These are phyloP conservation scores for Adiantum capillusveneris DNA, from an alignment of 75 land plant genomes.

Conservation along the genomic window DNA sequence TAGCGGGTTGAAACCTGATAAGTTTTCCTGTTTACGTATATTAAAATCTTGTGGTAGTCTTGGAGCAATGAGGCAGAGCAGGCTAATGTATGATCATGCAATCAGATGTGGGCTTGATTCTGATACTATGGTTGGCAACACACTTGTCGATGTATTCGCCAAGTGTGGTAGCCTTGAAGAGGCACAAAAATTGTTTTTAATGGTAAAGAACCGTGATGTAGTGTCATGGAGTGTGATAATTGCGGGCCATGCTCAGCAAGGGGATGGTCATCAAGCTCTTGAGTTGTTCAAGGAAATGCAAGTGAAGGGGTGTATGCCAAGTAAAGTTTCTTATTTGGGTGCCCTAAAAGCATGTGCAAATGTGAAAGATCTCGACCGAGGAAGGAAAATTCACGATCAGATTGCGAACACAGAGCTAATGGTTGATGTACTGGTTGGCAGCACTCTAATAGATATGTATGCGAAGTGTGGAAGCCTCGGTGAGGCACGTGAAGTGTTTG, in stretches of 20 bases:
- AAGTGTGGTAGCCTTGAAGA: slow-evolving; percentile 9
- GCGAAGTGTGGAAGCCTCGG: slow-evolving; percentile 23
- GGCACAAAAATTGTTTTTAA: slow-evolving; percentile 19
- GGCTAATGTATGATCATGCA: slow-evolving; percentile 1
- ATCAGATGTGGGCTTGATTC: slow-evolving; percentile 11
- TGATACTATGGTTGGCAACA: slow-evolving; percentile 12
- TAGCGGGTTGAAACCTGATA: background rate
- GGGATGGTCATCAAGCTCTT: slow-evolving; percentile 11
- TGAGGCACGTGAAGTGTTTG: slow-evolving; percentile 15
- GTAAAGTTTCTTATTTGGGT: slow-evolving; percentile 16
- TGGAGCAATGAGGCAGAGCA: slow-evolving; percentile 3
- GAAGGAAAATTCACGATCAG: slow-evolving; percentile 22
- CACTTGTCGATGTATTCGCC: slow-evolving; percentile 16
- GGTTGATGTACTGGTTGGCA: slow-evolving; percentile 11
- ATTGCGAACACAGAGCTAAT: slow-evolving; percentile 8
- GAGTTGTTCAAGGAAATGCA: slow-evolving; percentile 13
- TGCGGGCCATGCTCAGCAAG: slow-evolving; percentile 4
- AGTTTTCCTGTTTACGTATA: background rate
- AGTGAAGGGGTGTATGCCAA: slow-evolving; percentile 9
- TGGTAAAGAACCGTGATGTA: slow-evolving; percentile 19
- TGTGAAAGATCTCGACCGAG: slow-evolving; percentile 17
- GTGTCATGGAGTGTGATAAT: slow-evolving; percentile 25
- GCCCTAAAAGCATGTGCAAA: slow-evolving; percentile 19
- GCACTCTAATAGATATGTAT: slow-evolving; percentile 22
- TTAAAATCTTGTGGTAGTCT: slow-evolving; percentile 10